These are phyloP conservation scores for Komagataella ulmi DNA, from an alignment of 805 yeast species.

Conservation along the genomic window DNA sequence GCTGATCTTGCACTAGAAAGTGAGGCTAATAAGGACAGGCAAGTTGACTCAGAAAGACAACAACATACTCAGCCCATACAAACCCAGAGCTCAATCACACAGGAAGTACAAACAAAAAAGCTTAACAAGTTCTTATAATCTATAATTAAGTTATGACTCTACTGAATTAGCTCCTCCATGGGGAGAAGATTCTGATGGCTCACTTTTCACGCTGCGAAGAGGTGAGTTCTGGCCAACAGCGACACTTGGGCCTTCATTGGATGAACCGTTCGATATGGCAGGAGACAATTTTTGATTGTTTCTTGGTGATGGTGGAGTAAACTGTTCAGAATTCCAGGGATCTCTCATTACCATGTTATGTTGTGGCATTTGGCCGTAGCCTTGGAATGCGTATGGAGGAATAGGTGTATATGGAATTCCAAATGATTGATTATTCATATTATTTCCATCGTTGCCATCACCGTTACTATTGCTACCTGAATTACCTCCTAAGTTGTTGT, in stretches of 20 bases:
- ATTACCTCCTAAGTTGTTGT: neutral
- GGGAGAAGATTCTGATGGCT: neutral
- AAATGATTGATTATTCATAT: neutral
- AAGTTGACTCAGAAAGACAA: neutral
- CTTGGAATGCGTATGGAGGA: neutral
- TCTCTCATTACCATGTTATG: neutral
- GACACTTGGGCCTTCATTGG: neutral
- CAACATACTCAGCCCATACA: neutral
- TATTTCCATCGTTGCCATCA: neutral
- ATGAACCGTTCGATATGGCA: neutral
- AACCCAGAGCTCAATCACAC: neutral
- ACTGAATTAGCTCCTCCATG: neutral
- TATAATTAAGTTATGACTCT: neutral
- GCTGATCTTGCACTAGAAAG: neutral
- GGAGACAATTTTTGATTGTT: neutral
- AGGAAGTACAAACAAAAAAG: neutral
- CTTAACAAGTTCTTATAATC: neutral
- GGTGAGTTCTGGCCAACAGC: neutral
- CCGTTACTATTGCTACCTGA: neutral
- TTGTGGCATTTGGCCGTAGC: constrained; percentile 2
- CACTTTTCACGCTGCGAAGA: neutral
- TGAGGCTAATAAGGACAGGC: neutral
- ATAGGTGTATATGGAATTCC: neutral
- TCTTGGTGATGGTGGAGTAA: neutral
- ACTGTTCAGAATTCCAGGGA: neutral